phyloP scores from a whole-genome alignment of 164 flowering plant genomes.

The Houttuynia cordata region DNA sequence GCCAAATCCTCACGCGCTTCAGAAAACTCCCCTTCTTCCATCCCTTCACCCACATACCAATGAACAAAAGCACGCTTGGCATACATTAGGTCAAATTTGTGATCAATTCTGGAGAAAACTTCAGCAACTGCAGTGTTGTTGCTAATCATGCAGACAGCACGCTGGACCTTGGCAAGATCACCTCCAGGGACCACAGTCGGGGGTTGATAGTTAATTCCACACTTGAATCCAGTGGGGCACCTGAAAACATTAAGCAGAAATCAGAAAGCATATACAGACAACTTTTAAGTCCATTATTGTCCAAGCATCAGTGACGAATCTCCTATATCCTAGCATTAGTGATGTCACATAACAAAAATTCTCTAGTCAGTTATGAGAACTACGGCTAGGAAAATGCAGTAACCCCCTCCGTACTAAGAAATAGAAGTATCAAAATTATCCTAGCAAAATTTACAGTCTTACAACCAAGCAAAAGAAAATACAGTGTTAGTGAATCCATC shows the following conservation, averaged over 20 bases:
- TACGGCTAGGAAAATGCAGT: too few species aligned
- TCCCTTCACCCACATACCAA: slow-evolving; percentile 86
- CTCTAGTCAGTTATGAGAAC: too few species aligned
- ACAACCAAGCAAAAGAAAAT: too few species aligned
- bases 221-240: slow-evolving; percentile 87
- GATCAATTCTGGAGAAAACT: slow-evolving; percentile 58
- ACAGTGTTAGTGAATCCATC: neutral
- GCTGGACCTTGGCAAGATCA: slow-evolving; percentile 70
- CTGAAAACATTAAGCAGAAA: slow-evolving; percentile 13
- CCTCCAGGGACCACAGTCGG: slow-evolving; percentile 78
- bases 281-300: neutral
- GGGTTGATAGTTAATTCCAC: slow-evolving; percentile 74
- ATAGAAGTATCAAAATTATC: too few species aligned
- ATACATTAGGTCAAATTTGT: slow-evolving; percentile 76
- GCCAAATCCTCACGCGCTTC: slow-evolving; percentile 83
- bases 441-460: too few species aligned
- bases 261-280: neutral
- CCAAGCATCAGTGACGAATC: too few species aligned
- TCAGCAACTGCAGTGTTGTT: slow-evolving; percentile 83
- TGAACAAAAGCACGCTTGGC: slow-evolving; percentile 73
- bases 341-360: too few species aligned
- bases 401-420: too few species aligned
- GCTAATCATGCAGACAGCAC: slow-evolving; percentile 90
- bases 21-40: slow-evolving; percentile 87
- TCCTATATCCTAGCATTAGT: too few species aligned